Base-by-base conservation (phyloP, 1,284 basidiomycete species). In the Cystobasidium pallidum region DNA sequence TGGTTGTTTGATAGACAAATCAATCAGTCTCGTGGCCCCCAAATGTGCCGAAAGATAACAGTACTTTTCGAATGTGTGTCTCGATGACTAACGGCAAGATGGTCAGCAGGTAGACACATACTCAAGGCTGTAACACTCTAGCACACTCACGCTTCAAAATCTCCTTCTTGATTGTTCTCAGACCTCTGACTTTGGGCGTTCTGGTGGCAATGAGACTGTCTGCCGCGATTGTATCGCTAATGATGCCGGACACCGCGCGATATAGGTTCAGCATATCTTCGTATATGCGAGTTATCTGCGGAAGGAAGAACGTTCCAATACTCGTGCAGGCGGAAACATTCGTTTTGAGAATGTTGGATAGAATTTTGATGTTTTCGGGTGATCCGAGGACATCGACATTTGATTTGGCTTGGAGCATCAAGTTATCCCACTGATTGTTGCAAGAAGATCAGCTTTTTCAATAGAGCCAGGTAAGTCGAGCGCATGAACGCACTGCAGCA, bases 131-230 rank as follows among this genome's bases (percentile, higher is more conserved):
- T n/a, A n/a, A n/a, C n/a, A n/a, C n/a, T n/a, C n/a, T n/a, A n/a
- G n/a, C n/a, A n/a, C 11, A 28, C 64, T 66, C 32, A 66, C 64
- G 83, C 82, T 93, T 94, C 77, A 99, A 83, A 63, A 99, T 94
- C 82, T 99, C 96, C 84, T 99, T 99, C 84, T 99, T 99, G 80
- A 99, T 95, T 4, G 96, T 98, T 67, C 96, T 87, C 73, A 99
- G 84, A 75, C 92, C 89, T 75, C 96, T 88, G 76, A 99, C 88
- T 86, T 96, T 96, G 3, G 95, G 95, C 2, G 95, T 99, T 83
- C 96, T 96, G 32, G 96, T 98, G 2, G 95, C 94, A 78, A 99
- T 89, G 49, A 88, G 82, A 51, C 94, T 93, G 81, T 94, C 91
- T 77, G 88, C 87, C 24, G 88, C 89, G 45, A 99, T 90, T 21